Base-by-base conservation (phyloP, 2,329 filamentous ascomycete species). In the Aureobasidium sp. region DNA sequence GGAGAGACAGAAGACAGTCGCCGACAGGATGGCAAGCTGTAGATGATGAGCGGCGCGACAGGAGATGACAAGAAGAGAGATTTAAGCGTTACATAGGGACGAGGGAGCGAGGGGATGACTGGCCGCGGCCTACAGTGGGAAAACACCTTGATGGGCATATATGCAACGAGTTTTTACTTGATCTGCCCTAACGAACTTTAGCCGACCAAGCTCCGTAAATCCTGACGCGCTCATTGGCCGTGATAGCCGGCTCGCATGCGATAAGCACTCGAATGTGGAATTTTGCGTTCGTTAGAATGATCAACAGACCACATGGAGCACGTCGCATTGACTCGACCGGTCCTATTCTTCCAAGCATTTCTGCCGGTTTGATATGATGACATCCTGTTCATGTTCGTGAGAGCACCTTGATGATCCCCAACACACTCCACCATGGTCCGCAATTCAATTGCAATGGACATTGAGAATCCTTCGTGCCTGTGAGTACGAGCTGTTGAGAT, bases 131-230 rank as follows among this genome's bases (percentile, higher is more conserved):
- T 51, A 24, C 12, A 13, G 43, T 37, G 20, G 48, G 44, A 55
- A 62, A 62, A 55, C 59, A 62, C 59, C 59, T 62, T 62, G 59
- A 62, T 62, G 59, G 57, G 27, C 53, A 44, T 5, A 57, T 57
- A 41, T 56, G 27, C 8, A 46, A 34, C 53, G 53, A 57, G 39
- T 46, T 57, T 57, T 57, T 36, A 27, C 37, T 41, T 12, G 46
- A 29, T 29, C 15, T 27, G 52, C 37, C 15, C 52, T 56, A 56
- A 29, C 12, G 37, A 43, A 43, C 52, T 56, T 56, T 56, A 44
- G 32, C 52, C 52, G 52, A 24, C 27, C 7, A 9, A 43, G 26
- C 51, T 24, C 24, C 24, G 17, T 9, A 12, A 39, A 39, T 53
- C 20, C 13, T 13, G 24, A 27, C 50, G 24, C 15, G 10, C 13